These are phyloP conservation scores for Colletotrichum sp. DNA, from an alignment of 2,329 filamentous ascomycete species.

Conservation along the genomic window DNA sequence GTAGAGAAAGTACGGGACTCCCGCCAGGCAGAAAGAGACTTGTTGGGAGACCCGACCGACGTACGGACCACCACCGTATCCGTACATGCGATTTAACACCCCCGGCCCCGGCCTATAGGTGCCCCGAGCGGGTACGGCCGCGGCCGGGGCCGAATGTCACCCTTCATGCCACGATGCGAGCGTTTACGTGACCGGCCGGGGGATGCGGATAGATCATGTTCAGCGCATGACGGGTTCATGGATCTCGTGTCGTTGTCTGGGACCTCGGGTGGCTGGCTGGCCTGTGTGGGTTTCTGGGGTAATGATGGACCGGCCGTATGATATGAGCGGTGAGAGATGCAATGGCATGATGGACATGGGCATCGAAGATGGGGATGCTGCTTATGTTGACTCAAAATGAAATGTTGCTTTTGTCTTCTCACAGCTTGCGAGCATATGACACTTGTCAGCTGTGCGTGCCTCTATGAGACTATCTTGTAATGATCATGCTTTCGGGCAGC, in stretches of 20 bases:
- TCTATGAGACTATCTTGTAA: neutral
- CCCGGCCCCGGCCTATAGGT: neutral
- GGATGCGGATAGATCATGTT: neutral
- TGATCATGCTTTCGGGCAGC: neutral
- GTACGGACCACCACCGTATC: neutral
- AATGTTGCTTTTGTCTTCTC: constrained; percentile 1
- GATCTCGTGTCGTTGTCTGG: neutral
- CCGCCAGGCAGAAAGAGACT: neutral
- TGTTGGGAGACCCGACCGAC: neutral
- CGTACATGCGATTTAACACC: neutral
- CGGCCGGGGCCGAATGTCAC: neutral
- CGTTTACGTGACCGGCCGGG: neutral
- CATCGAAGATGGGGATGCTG: neutral
- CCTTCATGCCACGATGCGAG: neutral
- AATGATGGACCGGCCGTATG: neutral
- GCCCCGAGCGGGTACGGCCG: neutral
- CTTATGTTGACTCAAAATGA: neutral
- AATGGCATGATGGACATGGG: neutral
- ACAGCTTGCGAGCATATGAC: neutral
- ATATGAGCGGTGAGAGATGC: neutral
- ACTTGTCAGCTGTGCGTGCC: neutral
- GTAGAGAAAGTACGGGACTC: neutral
- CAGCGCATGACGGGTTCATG: neutral
- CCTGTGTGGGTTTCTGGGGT: neutral
- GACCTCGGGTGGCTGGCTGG: neutral